Conservation (phyloP, 352 stramenopile genomes). For the Phytophthora uliginosa region DNA sequence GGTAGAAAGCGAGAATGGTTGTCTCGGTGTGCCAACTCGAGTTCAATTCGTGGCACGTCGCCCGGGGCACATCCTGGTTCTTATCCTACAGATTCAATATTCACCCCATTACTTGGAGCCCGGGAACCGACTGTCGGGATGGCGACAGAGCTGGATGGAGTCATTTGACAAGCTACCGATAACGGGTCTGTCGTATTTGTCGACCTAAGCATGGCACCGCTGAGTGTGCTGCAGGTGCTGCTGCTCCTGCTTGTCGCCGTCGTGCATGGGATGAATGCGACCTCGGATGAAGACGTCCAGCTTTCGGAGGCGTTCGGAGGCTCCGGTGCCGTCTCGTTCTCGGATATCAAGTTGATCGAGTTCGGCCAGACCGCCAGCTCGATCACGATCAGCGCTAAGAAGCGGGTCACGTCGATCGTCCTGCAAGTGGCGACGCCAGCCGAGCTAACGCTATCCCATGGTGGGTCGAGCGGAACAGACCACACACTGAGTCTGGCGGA, state of each 20-base stretch:
- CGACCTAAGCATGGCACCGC: slow-evolving; percentile 8
- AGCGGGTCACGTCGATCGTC: slow-evolving; percentile 24
- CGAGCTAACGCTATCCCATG: slow-evolving; percentile 30
- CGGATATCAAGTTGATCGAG: slow-evolving; percentile 31
- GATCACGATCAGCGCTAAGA: slow-evolving; percentile 30
- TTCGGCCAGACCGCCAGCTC: slow-evolving; percentile 28
- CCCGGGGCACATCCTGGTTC: slow-evolving; percentile 25
- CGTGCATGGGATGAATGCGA: slow-evolving; percentile 5
- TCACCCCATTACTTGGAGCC: not conserved
- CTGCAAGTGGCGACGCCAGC: slow-evolving; percentile 24
- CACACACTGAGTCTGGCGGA: slow-evolving; percentile 25
- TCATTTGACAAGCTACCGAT: not conserved
- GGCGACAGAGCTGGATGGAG: slow-evolving; percentile 2
- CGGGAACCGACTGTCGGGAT: slow-evolving; percentile 19
- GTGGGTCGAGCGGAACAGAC: slow-evolving; percentile 32
- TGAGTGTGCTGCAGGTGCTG: slow-evolving; percentile 18
- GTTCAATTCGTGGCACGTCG: not conserved
- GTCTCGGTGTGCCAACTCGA: not conserved
- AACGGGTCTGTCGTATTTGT: not conserved
- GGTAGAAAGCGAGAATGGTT: not conserved
- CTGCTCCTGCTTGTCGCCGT: slow-evolving; percentile 20
- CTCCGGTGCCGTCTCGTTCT: slow-evolving; percentile 36
- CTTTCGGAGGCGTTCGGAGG: slow-evolving; percentile 37
- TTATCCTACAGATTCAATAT: slow-evolving; percentile 29
- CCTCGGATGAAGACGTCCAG: slow-evolving; percentile 40